Percentiles rank a stretch among this genome's conserved stretches.
These are phyloP conservation scores for Chaetomium strumarium DNA, from an alignment of 2,329 filamentous ascomycete genomes.

Conservation along the genomic window DNA sequence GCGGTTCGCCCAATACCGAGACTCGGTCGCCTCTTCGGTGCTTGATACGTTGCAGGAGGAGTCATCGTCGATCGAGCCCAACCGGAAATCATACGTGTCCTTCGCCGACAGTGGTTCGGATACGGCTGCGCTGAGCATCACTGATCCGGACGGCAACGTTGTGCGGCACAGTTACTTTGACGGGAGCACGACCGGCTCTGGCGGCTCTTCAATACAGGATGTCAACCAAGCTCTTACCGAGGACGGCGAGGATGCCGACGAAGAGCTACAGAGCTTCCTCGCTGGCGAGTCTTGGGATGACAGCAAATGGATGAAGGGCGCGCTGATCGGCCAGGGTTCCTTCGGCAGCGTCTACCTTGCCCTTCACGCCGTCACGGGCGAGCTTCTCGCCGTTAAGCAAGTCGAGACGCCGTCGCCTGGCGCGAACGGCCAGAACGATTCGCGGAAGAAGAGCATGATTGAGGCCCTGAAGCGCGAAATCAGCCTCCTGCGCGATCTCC, in stretches of 20 bases:
- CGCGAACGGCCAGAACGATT: conserved; percentile 73
- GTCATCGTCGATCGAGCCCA: conserved; percentile 52
- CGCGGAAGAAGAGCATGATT: conserved; percentile 96
- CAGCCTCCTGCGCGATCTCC: conserved; percentile 83
- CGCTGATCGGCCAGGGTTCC: conserved; percentile 91
- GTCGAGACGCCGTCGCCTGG: conserved; percentile 81
- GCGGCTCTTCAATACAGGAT: conserved; percentile 68
- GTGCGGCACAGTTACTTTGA: conserved; percentile 78
- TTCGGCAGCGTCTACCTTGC: conserved; percentile 96
- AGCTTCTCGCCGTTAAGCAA: conserved; percentile 97
- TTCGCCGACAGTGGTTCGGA: conserved; percentile 73
- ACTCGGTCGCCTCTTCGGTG: conserved; percentile 83
- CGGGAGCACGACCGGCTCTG: conserved; percentile 53
- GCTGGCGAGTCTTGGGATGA: conserved; percentile 92
- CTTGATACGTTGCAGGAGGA: conserved; percentile 90
- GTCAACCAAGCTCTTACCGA: conserved; percentile 79
- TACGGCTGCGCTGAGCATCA: conserved; percentile 62
- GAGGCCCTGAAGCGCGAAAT: conserved; percentile 96
- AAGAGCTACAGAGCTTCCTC: conserved; percentile 83
- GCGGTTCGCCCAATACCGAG: conserved; percentile 61
- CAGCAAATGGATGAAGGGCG: conserved; percentile 99
- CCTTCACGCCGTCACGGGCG: conserved; percentile 89
- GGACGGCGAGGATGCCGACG: conserved; percentile 87
- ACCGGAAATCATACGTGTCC: conserved; percentile 94
- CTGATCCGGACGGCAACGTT: conserved; percentile 68